A percentile compares a stretch with the other conserved stretches of the same genome.
Evolutionary conservation across 208 protist species (phyloP).

Genomic region (Leishmania braziliensis): DNA sequence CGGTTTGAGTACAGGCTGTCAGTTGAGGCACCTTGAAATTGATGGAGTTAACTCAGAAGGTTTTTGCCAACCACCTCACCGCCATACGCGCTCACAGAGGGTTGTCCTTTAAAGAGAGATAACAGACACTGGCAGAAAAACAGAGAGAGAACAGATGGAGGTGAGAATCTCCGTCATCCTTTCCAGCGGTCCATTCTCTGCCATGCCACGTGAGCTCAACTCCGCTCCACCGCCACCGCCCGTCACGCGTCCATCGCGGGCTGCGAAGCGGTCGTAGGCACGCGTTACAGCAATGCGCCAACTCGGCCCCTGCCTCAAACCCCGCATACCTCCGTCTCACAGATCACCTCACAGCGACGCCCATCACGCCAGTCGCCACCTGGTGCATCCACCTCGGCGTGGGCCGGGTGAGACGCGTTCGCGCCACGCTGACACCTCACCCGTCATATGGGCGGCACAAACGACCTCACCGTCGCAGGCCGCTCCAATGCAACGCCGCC

Average conservation of each 20-base stretch:
- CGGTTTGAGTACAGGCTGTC: background rate
- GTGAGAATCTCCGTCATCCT: too few species aligned
- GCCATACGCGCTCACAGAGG: background rate
- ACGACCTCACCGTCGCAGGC: background rate
- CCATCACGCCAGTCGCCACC: background rate
- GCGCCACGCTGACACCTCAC: background rate
- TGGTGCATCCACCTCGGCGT: background rate
- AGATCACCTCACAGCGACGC: background rate
- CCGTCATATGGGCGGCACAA: background rate
- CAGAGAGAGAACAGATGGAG: background rate
- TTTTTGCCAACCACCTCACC: background rate
- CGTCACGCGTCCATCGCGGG: background rate
- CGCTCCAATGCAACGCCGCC: background rate
- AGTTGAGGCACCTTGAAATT: background rate
- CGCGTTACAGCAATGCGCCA: background rate
- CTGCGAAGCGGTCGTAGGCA: background rate
- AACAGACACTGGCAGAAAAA: background rate
- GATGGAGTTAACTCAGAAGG: background rate
- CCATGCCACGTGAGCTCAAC: background rate
- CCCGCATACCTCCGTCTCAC: too few species aligned
- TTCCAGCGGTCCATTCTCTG: background rate
- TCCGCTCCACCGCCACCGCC: background rate
- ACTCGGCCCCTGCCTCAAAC: background rate
- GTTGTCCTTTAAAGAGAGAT: background rate
- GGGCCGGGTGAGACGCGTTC: background rate